Evolutionary conservation across 2,329 filamentous ascomycete genomes (phyloP), one percentile per base, ranked within the genome.

Genomic region (Pseudogymnoascus sp.): DNA sequence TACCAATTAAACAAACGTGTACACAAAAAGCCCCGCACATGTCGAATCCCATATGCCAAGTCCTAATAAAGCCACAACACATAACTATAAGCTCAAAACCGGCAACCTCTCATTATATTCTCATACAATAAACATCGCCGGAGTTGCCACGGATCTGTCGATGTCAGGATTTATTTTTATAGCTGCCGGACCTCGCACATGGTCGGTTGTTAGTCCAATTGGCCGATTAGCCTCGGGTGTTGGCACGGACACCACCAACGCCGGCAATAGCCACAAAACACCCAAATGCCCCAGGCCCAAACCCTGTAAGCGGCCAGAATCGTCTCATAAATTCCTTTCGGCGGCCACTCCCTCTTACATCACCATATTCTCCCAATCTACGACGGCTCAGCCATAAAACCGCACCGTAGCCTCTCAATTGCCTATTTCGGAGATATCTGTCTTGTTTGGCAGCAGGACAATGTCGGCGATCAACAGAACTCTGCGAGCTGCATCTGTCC

Each of bases 401-500:
- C 8, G 25, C 49, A 55, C 49, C 49, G 28, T 35, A 55, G 16
- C 49, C 28, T 55, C 49, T 16, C 9, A 55, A 55, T 55, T 55
- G 49, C 49, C 49, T 35, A 18, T 55, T 55, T 35, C 28, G 49
- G 49, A 52, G 23, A 35, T 35, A 18, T 55, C 49, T 55, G 49
- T 55, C 49, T 55, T 55, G 28, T 33, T 33, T 55, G 28, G 49
- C 49, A 33, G 49, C 28, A 55, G 49, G 49, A 55, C 49, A 55
- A 62, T 62, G 61, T 62, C 61, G 43, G 61, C 61, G n/a, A 45
- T 62, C 52, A 62, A 59, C 41, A 52, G 61, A 33, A 35, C 43
- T 31, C 61, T 62, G 4, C 61, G 61, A 9, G 41, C 61, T 41
- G 52, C 61, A 18, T 35, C 60, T 33, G 40, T 33, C 14, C 60